phyloP scores from a whole-genome alignment of 2,329 filamentous ascomycete species.

The Pestalotiopsis sp. region DNA sequence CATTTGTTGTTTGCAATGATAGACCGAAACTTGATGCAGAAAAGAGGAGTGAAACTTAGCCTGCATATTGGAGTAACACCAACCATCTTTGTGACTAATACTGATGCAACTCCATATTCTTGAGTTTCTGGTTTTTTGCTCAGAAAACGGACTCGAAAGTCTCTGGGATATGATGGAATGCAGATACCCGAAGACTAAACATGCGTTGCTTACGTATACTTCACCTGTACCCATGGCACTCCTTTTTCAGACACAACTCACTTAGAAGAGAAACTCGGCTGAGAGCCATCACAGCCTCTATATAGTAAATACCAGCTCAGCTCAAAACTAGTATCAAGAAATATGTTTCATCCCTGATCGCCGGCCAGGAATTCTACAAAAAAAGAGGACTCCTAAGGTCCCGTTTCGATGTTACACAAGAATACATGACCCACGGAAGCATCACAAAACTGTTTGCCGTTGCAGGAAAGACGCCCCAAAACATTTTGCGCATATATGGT shows the following conservation, averaged over 20 bases:
- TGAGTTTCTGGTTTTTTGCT: background rate
- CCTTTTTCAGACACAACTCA: background rate
- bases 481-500: background rate
- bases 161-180: background rate
- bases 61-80: too few relatives aligned
- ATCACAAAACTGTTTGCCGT: background rate
- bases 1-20: too few relatives aligned
- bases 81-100: too few relatives aligned
- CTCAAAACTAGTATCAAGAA: background rate
- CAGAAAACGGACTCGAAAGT: background rate
- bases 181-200: background rate
- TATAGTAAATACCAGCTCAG: background rate
- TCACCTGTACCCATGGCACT: background rate
- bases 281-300: background rate
- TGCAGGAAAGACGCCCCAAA: background rate
- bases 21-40: too few relatives aligned
- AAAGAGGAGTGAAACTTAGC: too few relatives aligned
- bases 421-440: background rate
- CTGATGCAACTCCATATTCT: too few relatives aligned
- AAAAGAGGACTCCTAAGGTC: background rate
- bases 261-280: background rate
- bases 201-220: background rate
- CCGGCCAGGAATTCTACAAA: background rate
- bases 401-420: background rate
- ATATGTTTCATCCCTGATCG: fast-evolving